Percentiles rank a stretch among this genome's conserved stretches.
phyloP scores from a whole-genome alignment of 1,284 basidiomycete species.

The Microbotryum scabiosae region DNA sequence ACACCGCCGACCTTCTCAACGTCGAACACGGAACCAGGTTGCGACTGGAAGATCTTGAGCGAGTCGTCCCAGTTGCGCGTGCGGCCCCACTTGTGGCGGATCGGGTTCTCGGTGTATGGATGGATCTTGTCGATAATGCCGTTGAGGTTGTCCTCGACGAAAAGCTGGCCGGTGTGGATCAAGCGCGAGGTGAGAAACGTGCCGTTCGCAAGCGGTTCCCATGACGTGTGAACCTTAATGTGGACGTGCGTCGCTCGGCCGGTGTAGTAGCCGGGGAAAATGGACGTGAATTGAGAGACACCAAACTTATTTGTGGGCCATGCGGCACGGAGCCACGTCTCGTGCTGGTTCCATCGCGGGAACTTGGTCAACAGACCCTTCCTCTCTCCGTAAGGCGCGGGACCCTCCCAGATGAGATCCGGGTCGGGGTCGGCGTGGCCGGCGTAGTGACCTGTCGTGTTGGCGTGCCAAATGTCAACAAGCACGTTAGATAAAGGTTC shows the following conservation, averaged over 20 bases:
- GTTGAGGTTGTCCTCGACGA: conserved; percentile 44
- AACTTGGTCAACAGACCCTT: conserved; percentile 41
- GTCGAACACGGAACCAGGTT: conserved; percentile 42
- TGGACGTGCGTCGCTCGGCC: conserved; percentile 40
- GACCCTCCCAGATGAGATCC: conserved; percentile 39
- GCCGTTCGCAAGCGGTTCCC: conserved; percentile 39
- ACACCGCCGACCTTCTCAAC: conserved; percentile 43
- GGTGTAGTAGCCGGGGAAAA: conserved; percentile 51
- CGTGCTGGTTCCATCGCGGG: conserved; percentile 41
- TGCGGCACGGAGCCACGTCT: conserved; percentile 55
- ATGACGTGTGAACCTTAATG: conserved; percentile 42
- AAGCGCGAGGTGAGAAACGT: conserved; percentile 38
- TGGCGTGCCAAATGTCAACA: conserved; percentile 60
- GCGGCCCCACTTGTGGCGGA: conserved; percentile 39
- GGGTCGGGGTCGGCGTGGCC: conserved; percentile 44
- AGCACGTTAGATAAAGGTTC: conserved; percentile 57
- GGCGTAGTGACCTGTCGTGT: conserved; percentile 45
- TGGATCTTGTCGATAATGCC: conserved; percentile 38
- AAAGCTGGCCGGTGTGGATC: conserved; percentile 45
- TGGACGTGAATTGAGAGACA: conserved; percentile 55
- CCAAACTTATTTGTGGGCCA: conserved; percentile 59
- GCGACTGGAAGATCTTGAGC: conserved; percentile 41
- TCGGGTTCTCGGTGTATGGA: conserved; percentile 43
- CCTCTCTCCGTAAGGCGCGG: conserved; percentile 37
- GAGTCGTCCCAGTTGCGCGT: conserved; percentile 45